Evolutionary conservation across 768 basidiomycete species (phyloP).

Genomic region (Mycena venus): DNA sequence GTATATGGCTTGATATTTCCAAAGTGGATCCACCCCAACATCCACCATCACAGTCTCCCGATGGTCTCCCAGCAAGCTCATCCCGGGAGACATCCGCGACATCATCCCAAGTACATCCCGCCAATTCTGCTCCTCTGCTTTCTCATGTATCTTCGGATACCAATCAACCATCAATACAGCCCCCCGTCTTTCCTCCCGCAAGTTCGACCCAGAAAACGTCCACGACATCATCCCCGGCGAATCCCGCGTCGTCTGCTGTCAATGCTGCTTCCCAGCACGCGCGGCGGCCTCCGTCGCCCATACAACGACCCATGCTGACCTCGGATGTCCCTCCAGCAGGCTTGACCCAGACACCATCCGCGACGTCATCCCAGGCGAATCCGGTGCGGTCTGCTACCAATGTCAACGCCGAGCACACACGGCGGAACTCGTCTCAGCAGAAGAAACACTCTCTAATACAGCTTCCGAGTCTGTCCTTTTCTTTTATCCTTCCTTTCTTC

Average conservation of each 20-base stretch:
- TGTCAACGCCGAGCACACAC: not conserved
- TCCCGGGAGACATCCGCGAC: not conserved
- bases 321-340: not conserved
- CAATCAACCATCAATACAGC: not conserved
- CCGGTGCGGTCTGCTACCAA: not conserved
- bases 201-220: not conserved
- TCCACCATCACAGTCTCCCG: not conserved
- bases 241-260: too few relatives aligned
- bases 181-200: not conserved
- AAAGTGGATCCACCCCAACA: too few relatives aligned
- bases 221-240: not conserved
- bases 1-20: too few relatives aligned
- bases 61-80: not conserved
- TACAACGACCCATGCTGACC: too few relatives aligned
- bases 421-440: not conserved
- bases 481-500: not conserved
- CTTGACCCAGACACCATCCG: not conserved
- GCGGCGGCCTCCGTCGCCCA: too few relatives aligned
- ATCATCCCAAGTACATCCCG: not conserved
- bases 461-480: conserved; percentile 7
- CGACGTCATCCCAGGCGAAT: not conserved
- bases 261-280: too few relatives aligned
- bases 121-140: not conserved
- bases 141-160: not conserved
- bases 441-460: not conserved